Evolutionary conservation across 805 yeast species (phyloP).

Genomic region (Tetrapisispora pingtungensis): DNA sequence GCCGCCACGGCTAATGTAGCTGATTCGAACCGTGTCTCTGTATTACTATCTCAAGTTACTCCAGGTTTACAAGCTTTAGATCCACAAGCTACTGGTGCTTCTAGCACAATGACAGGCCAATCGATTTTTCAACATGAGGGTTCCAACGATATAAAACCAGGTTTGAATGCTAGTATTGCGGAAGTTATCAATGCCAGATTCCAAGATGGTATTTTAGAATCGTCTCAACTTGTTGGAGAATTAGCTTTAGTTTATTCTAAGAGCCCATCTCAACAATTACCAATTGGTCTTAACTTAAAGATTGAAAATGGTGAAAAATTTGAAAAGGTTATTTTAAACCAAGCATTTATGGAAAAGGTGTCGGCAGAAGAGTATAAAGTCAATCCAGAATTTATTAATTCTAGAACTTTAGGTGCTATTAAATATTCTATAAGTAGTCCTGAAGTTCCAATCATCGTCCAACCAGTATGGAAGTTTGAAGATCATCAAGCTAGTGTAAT

Average conservation of each 20-base stretch:
- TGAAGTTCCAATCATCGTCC: constrained; percentile 58
- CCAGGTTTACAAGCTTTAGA: constrained; percentile 25
- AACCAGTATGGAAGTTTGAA: constrained; percentile 88
- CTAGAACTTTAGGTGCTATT: constrained; percentile 69
- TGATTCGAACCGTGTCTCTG: constrained; percentile 5
- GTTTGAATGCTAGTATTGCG: constrained; percentile 72
- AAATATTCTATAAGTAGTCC: constrained; percentile 54
- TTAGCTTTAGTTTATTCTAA: constrained; percentile 60
- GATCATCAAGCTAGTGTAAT: constrained; percentile 77
- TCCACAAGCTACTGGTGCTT: constrained; percentile 37
- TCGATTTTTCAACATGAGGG: constrained; percentile 39
- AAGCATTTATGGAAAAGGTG: constrained; percentile 42
- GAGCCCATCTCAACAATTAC: constrained; percentile 27
- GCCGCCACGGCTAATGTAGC: constrained; percentile 1
- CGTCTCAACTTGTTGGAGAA: constrained; percentile 71
- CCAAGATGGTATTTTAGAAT: constrained; percentile 52
- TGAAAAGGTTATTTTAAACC: constrained; percentile 43
- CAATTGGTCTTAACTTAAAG: constrained; percentile 36
- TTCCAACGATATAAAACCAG: constrained; percentile 36
- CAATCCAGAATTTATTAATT: constrained; percentile 41
- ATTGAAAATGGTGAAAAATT: constrained; percentile 34
- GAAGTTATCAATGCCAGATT: constrained; percentile 72
- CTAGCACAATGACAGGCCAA: constrained; percentile 23
- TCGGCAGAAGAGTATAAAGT: constrained; percentile 36
- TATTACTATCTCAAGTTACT: constrained; percentile 15